Evolutionary conservation across 192 early-diverging fungal species (phyloP).

Genomic region (Rhizophagus sp.): DNA sequence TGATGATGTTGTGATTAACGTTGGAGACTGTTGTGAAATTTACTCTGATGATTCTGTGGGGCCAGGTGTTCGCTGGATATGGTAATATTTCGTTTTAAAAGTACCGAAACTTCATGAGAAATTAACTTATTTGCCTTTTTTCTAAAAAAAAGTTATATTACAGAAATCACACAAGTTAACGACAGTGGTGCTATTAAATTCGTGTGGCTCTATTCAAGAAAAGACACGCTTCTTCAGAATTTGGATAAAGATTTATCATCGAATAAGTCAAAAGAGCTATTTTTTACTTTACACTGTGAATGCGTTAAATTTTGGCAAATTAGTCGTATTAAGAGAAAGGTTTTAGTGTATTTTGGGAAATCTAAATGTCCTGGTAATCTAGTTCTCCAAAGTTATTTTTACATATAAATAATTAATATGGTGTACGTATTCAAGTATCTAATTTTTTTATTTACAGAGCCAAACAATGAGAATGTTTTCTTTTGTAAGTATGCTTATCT

Average conservation of each 20-base stretch:
- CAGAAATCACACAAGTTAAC: neutral
- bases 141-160: slow-evolving; percentile 3
- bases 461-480: neutral
- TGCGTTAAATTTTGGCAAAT: neutral
- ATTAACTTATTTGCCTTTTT: neutral
- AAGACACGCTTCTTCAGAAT: slow-evolving; percentile 7
- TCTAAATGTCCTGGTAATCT: neutral
- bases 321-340: slow-evolving; percentile 8
- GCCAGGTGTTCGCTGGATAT: neutral
- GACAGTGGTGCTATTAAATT: neutral
- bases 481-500: neutral
- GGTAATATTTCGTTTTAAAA: neutral
- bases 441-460: neutral
- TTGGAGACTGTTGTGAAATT: slow-evolving; percentile 3
- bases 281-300: slow-evolving; percentile 24
- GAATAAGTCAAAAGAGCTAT: slow-evolving; percentile 17
- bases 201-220: slow-evolving; percentile 22
- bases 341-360: slow-evolving; percentile 8
- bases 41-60: neutral
- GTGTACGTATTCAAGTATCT: neutral
- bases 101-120: neutral
- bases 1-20: neutral
- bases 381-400: neutral
- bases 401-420: no score
- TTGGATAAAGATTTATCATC: neutral